These are phyloP conservation scores for Volutella citrinella DNA, from an alignment of 2,329 filamentous ascomycete species.

Conservation along the genomic window DNA sequence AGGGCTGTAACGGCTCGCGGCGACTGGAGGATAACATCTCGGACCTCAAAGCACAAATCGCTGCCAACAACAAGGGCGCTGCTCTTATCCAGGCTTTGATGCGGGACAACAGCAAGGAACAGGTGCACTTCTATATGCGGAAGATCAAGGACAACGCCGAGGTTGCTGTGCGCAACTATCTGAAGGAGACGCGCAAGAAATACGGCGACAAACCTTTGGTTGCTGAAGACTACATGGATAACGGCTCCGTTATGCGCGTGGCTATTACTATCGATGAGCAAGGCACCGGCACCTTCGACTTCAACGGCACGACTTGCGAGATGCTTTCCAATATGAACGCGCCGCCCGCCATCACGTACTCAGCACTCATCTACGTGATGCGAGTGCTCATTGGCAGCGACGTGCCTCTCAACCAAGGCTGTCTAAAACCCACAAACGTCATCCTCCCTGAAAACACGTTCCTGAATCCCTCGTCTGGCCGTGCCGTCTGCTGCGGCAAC, in stretches of 20 bases:
- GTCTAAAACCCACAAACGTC: slow-evolving; percentile 33
- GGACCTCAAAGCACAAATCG: slow-evolving; percentile 39
- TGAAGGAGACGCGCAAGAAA: neutral
- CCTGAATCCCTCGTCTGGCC: slow-evolving; percentile 27
- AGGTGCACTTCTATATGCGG: slow-evolving; percentile 31
- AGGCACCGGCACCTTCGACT: slow-evolving; percentile 59
- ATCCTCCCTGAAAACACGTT: slow-evolving; percentile 23
- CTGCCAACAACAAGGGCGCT: slow-evolving; percentile 37
- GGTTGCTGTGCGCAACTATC: neutral
- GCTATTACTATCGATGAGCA: slow-evolving; percentile 66
- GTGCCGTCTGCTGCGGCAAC: slow-evolving; percentile 29
- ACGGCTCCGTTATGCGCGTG: neutral
- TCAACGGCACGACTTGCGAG: slow-evolving; percentile 20
- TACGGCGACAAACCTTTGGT: neutral
- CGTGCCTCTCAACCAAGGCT: slow-evolving; percentile 42
- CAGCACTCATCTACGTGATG: slow-evolving; percentile 23
- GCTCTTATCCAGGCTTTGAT: slow-evolving; percentile 26
- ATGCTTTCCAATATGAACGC: slow-evolving; percentile 22
- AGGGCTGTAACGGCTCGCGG: slow-evolving; percentile 31
- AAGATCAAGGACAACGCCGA: slow-evolving; percentile 34
- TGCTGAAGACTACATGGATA: neutral
- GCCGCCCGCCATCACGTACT: slow-evolving; percentile 19
- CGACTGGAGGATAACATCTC: slow-evolving; percentile 38
- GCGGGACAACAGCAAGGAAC: slow-evolving; percentile 25
- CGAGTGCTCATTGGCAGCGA: slow-evolving; percentile 26